Base-by-base conservation (phyloP, 2,329 filamentous ascomycete genomes). In the Anthostomella pinea region DNA sequence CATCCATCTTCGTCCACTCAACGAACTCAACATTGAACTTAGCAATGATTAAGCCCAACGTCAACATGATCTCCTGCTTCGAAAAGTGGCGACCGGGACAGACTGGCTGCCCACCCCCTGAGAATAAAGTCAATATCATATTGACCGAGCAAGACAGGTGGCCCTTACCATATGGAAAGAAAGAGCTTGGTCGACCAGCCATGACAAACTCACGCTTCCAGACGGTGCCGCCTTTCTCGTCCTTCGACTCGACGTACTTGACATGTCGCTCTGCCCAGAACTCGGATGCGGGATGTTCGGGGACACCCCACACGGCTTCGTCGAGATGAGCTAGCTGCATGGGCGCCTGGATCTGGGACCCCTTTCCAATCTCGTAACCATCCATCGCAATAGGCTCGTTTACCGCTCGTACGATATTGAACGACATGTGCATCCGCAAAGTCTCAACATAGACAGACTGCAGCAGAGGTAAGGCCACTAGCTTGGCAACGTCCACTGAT, bases 81-180 rank as follows among this genome's bases (percentile, higher is more conserved):
- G 65, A 64, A 42, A 68, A 64, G 30, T 59, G 49, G 0, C 65
- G 54, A 3, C 65, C 66, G 3, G 66, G 61, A 31, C 65, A 70
- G 6, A 63, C 56, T 1, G 49, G 43, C 0, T 43, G 25, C 0
- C 64, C 64, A 5, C 61, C 63, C n/a, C 64, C 62, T 44, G 16
- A 13, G n/a, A 31, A 33, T 6, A 30, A 15, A 18, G 10, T 24
- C 16, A 10, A 11, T 30, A 8, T 23, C 6, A 23, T 24, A 13
- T 24, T 14, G 13, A 8, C 10, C 7, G 9, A 15, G 8, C 13
- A 7, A 8, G 8, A 9, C 25, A 10, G 9, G 11, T 30, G 27
- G 6, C 30, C n/a, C n/a, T 18, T 32, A 32, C 30, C 30, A 18
- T 21, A 32, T 22, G 30, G 30, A 14, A 32, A 32, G n/a, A 21